phyloP scores from a whole-genome alignment of 2,329 filamentous ascomycete species.

The Exutisphaerella laricina region DNA sequence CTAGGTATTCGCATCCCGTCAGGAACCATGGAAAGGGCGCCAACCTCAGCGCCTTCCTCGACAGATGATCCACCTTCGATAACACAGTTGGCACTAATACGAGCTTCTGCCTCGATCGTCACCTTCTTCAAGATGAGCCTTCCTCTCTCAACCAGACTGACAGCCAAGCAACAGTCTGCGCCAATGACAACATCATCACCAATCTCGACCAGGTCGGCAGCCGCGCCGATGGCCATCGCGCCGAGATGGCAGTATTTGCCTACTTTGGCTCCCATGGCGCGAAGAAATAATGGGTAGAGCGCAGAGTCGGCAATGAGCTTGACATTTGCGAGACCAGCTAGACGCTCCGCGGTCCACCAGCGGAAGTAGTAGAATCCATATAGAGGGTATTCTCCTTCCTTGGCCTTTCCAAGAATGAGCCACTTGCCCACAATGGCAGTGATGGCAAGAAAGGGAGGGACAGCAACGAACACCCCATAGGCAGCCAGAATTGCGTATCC shows the following conservation, averaged over 20 bases:
- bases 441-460: constrained; percentile 21
- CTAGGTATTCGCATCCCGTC: constrained; percentile 19
- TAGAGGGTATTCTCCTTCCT: constrained; percentile 52
- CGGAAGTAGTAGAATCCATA: constrained; percentile 54
- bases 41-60: constrained; percentile 23
- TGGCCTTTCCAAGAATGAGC: constrained; percentile 49
- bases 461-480: constrained; percentile 19
- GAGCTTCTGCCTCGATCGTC: constrained; percentile 16
- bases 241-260: constrained; percentile 23
- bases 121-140: constrained; percentile 23
- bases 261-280: constrained; percentile 22
- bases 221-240: constrained; percentile 18
- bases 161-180: constrained; percentile 17
- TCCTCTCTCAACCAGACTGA: constrained; percentile 23
- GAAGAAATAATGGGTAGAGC: constrained; percentile 18
- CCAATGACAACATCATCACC: constrained; percentile 25
- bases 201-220: constrained; percentile 23
- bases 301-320: constrained; percentile 22
- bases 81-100: constrained; percentile 21
- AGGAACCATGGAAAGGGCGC: constrained; percentile 21
- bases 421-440: constrained; percentile 49
- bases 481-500: constrained; percentile 20
- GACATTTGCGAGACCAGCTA: constrained; percentile 15
- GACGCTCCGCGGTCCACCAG: constrained; percentile 47
- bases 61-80: constrained; percentile 23